These are phyloP conservation scores for Pichia nakasei DNA, from an alignment of 805 yeast genomes.

Conservation along the genomic window DNA sequence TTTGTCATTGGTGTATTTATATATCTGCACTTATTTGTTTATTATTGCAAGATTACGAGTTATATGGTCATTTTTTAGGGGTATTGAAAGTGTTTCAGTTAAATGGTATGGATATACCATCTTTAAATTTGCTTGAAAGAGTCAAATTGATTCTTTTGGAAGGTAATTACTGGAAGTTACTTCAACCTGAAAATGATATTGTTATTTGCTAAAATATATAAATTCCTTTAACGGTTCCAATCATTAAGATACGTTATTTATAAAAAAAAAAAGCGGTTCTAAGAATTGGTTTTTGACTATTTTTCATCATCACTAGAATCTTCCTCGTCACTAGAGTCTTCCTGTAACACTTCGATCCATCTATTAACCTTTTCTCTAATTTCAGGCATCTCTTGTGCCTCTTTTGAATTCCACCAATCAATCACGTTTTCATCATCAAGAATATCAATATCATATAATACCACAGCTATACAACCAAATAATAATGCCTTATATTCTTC, in stretches of 20 bases:
- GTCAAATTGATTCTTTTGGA: neutral
- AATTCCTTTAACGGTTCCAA: too few relatives aligned
- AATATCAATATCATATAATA: slow-evolving; percentile 74
- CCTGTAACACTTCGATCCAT: slow-evolving; percentile 82
- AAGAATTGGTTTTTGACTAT: neutral
- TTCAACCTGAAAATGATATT: slow-evolving; percentile 3
- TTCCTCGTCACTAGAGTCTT: slow-evolving; percentile 30
- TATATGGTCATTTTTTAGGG: slow-evolving; percentile 5
- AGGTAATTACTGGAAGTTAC: neutral
- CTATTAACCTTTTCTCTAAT: slow-evolving; percentile 53
- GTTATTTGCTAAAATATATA: slow-evolving; percentile 2
- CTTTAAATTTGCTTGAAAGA: slow-evolving; percentile 5
- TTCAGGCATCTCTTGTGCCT: slow-evolving; percentile 29
- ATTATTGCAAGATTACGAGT: slow-evolving; percentile 1
- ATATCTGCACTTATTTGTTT: slow-evolving; percentile 4
- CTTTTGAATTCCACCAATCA: slow-evolving; percentile 68
- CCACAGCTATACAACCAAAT: slow-evolving; percentile 42
- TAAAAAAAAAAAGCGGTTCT: too few relatives aligned
- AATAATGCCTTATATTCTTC: slow-evolving; percentile 41
- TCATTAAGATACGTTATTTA: too few relatives aligned
- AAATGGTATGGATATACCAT: slow-evolving; percentile 8
- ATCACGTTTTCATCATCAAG: slow-evolving; percentile 73
- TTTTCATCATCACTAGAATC: slow-evolving; percentile 10
- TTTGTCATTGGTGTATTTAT: slow-evolving; percentile 9
- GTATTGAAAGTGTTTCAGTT: slow-evolving; percentile 1